Percentiles rank a stretch among this genome's conserved stretches.
phyloP scores from a whole-genome alignment of 805 yeast species.

The Metschnikowia proteae region DNA sequence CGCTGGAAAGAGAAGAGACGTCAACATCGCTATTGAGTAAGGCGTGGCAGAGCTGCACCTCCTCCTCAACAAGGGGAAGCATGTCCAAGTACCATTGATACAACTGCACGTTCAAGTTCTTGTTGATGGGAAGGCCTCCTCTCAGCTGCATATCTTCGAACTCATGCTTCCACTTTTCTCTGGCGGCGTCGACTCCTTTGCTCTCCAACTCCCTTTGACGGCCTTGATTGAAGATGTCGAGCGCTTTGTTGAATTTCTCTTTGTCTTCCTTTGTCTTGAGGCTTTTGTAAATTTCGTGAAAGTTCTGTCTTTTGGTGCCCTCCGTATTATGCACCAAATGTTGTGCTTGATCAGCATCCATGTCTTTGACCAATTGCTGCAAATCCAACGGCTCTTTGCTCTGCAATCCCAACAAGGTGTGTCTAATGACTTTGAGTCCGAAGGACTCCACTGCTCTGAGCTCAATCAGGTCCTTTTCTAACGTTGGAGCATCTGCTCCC shows the following conservation, averaged over 20 bases:
- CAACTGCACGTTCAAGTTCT: conserved; percentile 65
- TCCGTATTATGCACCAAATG: conserved; percentile 28
- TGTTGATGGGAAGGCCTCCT: conserved; percentile 53
- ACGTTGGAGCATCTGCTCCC: conserved; percentile 30
- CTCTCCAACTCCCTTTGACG: conserved; percentile 77
- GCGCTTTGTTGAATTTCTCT: conserved; percentile 53
- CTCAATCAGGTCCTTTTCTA: conserved; percentile 53
- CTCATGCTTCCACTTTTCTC: conserved; percentile 83
- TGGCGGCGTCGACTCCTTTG: conserved; percentile 79
- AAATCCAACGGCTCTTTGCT: conserved; percentile 19
- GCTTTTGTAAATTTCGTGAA: conserved; percentile 59
- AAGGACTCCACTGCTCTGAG: conserved; percentile 69
- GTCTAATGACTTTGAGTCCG: conserved; percentile 76
- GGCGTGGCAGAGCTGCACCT: conserved; percentile 52
- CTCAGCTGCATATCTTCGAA: conserved; percentile 61
- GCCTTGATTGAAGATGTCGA: conserved; percentile 67
- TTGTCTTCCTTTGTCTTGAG: conserved; percentile 45
- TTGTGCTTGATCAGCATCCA: conserved; percentile 26
- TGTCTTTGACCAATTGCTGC: conserved; percentile 24
- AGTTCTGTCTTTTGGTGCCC: conserved; percentile 48
- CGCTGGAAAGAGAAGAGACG: conserved; percentile 3
- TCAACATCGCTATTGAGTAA: conserved; percentile 31
- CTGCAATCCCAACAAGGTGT: conserved; percentile 52
- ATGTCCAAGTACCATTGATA: conserved; percentile 82
- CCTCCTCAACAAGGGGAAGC: conserved; percentile 67